These are phyloP conservation scores for Trametes maxima DNA, from an alignment of 768 basidiomycete species.

Conservation along the genomic window DNA sequence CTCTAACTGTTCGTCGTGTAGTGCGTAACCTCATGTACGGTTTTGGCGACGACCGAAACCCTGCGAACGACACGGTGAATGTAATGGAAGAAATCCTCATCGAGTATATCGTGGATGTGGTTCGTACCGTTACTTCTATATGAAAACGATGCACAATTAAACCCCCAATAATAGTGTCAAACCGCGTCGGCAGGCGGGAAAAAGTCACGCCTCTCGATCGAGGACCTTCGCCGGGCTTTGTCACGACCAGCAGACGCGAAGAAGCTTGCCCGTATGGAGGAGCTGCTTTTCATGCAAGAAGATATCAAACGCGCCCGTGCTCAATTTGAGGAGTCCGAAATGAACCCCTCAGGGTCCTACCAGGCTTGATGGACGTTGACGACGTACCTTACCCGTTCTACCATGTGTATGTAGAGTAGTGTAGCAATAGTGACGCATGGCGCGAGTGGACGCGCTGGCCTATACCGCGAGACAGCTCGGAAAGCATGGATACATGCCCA, in stretches of 20 bases:
- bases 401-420: constrained; percentile 8
- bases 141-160: neutral
- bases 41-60: constrained; percentile 90
- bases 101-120: constrained; percentile 88
- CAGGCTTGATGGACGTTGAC: constrained; percentile 21
- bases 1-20: constrained; percentile 32
- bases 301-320: constrained; percentile 88
- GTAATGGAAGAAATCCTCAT: constrained; percentile 94
- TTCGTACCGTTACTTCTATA: constrained; percentile 44
- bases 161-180: constrained; percentile 55
- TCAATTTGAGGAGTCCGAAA: constrained; percentile 67
- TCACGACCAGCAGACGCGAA: constrained; percentile 88
- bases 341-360: constrained; percentile 49
- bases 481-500: too few species aligned
- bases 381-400: constrained; percentile 1
- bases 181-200: constrained; percentile 69
- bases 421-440: neutral
- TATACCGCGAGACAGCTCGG: neutral
- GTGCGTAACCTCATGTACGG: constrained; percentile 90
- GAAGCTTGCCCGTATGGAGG: constrained; percentile 91
- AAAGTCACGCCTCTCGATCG: constrained; percentile 78
- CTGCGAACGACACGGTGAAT: constrained; percentile 83
- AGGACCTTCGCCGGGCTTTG: constrained; percentile 80
- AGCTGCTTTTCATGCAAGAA: constrained; percentile 90
- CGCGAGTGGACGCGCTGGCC: neutral